Evolutionary conservation across 1,284 basidiomycete genomes (phyloP).

Genomic region (Leccinum fuscescens): DNA sequence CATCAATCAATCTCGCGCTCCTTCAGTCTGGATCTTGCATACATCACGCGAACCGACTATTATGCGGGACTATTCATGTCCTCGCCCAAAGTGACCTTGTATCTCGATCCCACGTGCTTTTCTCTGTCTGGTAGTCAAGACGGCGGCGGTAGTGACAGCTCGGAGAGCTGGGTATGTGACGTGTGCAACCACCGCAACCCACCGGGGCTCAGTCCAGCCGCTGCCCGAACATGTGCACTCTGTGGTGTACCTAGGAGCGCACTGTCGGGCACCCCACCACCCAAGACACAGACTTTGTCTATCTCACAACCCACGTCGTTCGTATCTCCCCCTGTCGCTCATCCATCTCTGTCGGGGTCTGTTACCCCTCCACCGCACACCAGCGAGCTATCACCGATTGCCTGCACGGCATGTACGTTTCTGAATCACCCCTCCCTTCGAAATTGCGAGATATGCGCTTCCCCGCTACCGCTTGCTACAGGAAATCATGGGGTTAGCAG

Average conservation of each 20-base stretch:
- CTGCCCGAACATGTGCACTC: constrained; percentile 64
- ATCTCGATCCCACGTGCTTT: constrained; percentile 44
- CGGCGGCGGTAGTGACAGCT: constrained; percentile 26
- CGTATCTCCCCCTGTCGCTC: constrained; percentile 28
- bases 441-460: constrained; percentile 87
- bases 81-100: constrained; percentile 85
- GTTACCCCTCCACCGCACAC: constrained; percentile 20
- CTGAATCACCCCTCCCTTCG: constrained; percentile 79
- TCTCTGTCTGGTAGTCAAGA: constrained; percentile 21
- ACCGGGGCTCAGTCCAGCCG: constrained; percentile 61
- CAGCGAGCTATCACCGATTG: constrained; percentile 32
- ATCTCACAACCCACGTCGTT: constrained; percentile 40
- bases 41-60: constrained; percentile 79
- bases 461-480: constrained; percentile 49
- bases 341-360: constrained; percentile 17
- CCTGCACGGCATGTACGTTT: constrained; percentile 91
- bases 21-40: constrained; percentile 63
- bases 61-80: constrained; percentile 92
- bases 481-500: constrained; percentile 30
- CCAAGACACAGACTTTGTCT: constrained; percentile 35
- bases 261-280: constrained; percentile 32
- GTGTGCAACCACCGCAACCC: constrained; percentile 84
- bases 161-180: constrained; percentile 77
- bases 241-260: constrained; percentile 70
- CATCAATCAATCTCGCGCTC: constrained; percentile 48